Base-by-base conservation (phyloP, 441 rosid species). In the Euphorbia corollata region DNA sequence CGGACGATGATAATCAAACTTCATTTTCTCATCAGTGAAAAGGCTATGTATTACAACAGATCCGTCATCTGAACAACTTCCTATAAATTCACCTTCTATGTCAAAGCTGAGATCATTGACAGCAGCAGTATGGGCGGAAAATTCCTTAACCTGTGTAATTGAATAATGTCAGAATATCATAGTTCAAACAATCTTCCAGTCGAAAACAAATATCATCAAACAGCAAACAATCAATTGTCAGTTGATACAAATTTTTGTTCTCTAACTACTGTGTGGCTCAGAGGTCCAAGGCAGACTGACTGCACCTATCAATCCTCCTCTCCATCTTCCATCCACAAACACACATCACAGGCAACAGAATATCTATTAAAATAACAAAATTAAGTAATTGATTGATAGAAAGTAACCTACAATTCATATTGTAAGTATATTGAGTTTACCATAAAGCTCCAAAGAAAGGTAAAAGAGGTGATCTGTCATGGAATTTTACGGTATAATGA, bases 51-150 rank as follows among this genome's bases (percentile, higher is more conserved):
- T 84, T 30, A 88, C 85, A 36, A 95, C 96, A 78, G 95, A 85
- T 18, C 99, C 98, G 76, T 90, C 99, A 82, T 95, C 96, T 0
- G 99, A 95, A 84, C 99, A 92, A 79, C 99, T 95, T 73, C 91
- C 99, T 11, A 95, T 78, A 68, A 84, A 92, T 81, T 95, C 99
- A 70, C 98, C 99, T 72, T 88, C 97, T 3, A 75, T 57, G 64
- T 95, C 99, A 77, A 95, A 92, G 82, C 90, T 92, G 48, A 95
- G 88, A 75, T 90, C 98, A 81, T 95, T 95, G 68, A 95, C 98
- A 5, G 88, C 83, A 32, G 96, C 96, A 57, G 87, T 82, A 72
- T 92, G 99, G 20, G 87, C 78, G 53, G 84, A 59, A 45, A 88
- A 92, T 74, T 87, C 92, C 84, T 83, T 92, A 63, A 95, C 95